Evolutionary conservation across 106 monocot genomes (phyloP), one percentile per base, ranked within the genome.

Genomic region (Posidonia australis): DNA sequence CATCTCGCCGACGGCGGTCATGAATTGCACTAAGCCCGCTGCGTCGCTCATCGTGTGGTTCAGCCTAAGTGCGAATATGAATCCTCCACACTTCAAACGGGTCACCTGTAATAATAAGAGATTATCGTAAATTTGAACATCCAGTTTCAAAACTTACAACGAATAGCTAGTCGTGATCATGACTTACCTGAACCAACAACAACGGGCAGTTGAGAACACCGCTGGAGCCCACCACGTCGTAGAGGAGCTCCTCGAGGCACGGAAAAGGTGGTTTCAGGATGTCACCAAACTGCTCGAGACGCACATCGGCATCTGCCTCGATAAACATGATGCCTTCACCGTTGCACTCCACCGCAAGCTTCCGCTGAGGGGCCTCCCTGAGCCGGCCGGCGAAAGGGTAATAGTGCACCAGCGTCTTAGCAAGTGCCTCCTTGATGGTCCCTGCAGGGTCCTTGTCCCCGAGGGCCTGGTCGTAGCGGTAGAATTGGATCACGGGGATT

Each of bases 401-500:
- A 56, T 72, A 72, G 44, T 64, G 58, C 0, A 72, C 72, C 18
- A 72, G 64, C 0, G 72, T 63, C 41, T 53, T 53, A 13, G 72
- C 26, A 42, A 72, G 54, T 17, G 64, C 72, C 13, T 64, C 55
- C 56, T 52, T 26, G 63, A 72, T 57, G 55, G 56, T 64, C 0
- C 5, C 13, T 17, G 64, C 72, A 5, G 72, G 72, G 64, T 72
- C 44, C 12, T 5, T 11, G 18, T 55, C 55, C 10, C 9, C 31
- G 14, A 29, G 22, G 20, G 26, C 1, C 16, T 31, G 72, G 44
- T 64, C 29, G n/a, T 62, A 31, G 10, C 54, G 67, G 73, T 74
- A 84, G 74, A 84, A 73, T 14, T 70, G 70, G 74, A 80, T 63
- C 16, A 77, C 68, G 12, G 80, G 71, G 43, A 74, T 71, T 19